Evolutionary conservation across 1,284 basidiomycete genomes (phyloP).

Genomic region (Schizophyllum amplum): DNA sequence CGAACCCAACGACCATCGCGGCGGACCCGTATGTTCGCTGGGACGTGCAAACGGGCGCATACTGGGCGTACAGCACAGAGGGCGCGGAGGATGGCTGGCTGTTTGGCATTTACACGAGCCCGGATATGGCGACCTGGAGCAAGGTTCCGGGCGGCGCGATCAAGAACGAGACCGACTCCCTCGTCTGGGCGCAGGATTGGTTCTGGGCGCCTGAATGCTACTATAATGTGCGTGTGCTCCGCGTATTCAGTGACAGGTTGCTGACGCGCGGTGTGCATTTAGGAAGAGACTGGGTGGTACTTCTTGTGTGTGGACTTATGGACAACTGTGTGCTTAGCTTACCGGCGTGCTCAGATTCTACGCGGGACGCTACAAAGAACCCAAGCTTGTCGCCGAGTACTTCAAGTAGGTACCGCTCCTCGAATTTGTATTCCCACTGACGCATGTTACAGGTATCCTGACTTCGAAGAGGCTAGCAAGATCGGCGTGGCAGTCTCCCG

Average conservation of each 20-base stretch:
- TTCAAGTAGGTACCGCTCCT: background rate
- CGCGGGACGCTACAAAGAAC: constrained; percentile 1
- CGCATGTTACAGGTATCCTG: background rate
- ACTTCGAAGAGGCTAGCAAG: constrained; percentile 8
- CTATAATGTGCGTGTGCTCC: background rate
- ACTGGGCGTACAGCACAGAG: constrained; percentile 4
- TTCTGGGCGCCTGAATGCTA: constrained; percentile 6
- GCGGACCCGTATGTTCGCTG: constrained; percentile 6
- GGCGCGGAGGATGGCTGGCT: constrained; percentile 7
- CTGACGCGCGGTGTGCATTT: too few relatives aligned
- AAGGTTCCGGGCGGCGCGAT: constrained; percentile 5
- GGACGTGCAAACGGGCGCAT: background rate
- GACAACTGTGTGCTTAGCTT: background rate
- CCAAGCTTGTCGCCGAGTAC: background rate
- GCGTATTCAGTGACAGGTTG: background rate
- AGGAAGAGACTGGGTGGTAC: background rate
- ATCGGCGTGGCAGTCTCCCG: constrained; percentile 5
- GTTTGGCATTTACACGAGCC: constrained; percentile 5
- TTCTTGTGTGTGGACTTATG: background rate
- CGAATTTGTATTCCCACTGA: background rate
- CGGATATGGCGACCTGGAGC: constrained; percentile 4
- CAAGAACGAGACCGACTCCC: constrained; percentile 2
- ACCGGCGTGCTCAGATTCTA: constrained; percentile 1
- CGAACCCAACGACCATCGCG: background rate
- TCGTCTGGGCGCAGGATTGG: constrained; percentile 5